Conservation (phyloP, 2,329 filamentous ascomycete species). For the Emmonsia crescens region DNA sequence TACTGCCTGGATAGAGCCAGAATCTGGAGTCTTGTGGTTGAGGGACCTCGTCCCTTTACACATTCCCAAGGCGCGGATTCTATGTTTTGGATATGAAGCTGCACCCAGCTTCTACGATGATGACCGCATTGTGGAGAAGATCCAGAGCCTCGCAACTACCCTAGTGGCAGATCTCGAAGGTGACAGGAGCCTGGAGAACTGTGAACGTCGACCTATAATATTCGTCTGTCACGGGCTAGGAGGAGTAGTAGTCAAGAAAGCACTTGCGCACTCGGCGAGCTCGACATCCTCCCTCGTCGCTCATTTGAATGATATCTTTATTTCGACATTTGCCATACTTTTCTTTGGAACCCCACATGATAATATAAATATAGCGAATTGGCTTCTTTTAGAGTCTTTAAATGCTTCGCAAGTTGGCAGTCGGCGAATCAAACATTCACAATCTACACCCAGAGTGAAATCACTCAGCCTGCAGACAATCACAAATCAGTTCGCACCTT, state of each 20-base stretch:
- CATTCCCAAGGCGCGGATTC: slow-evolving; percentile 11
- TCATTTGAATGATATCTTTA: slow-evolving; percentile 22
- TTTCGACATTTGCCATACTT: slow-evolving; percentile 24
- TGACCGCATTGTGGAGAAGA: slow-evolving; percentile 4
- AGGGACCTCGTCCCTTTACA: slow-evolving; percentile 10
- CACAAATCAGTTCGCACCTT: slow-evolving; percentile 24
- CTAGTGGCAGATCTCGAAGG: slow-evolving; percentile 24
- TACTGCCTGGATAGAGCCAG: slow-evolving; percentile 7
- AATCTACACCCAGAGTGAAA: background rate
- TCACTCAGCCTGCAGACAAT: slow-evolving; percentile 22
- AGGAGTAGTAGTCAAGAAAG: slow-evolving; percentile 25
- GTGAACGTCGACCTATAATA: slow-evolving; percentile 22
- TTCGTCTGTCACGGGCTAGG: slow-evolving; percentile 31
- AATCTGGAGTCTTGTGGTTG: slow-evolving; percentile 2
- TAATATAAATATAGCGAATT: slow-evolving; percentile 21
- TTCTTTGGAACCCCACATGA: slow-evolving; percentile 31
- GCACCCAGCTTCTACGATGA: slow-evolving; percentile 4
- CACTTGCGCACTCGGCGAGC: slow-evolving; percentile 20
- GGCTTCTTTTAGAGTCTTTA: slow-evolving; percentile 7
- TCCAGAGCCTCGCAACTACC: slow-evolving; percentile 17
- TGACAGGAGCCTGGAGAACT: slow-evolving; percentile 17
- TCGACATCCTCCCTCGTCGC: slow-evolving; percentile 15
- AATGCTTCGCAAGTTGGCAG: background rate
- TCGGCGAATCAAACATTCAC: background rate
- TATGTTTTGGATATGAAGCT: slow-evolving; percentile 15